Evolutionary conservation across 805 yeast genomes (phyloP).

Genomic region (Kodamaea kakaduensis): DNA sequence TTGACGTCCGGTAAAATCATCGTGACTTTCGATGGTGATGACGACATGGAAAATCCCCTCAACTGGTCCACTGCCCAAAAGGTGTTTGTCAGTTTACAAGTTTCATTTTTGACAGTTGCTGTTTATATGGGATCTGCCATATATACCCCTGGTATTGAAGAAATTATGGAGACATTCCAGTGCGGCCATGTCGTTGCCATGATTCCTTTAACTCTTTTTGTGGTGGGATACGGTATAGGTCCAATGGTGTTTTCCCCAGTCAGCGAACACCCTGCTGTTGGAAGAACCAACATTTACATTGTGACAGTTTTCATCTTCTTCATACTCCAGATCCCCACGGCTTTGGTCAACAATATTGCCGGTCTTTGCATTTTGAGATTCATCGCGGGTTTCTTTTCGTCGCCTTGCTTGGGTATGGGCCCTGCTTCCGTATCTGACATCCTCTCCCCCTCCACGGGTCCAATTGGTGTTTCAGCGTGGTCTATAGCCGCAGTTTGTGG

Average conservation of each 20-base stretch:
- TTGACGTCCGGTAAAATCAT: conserved; percentile 11
- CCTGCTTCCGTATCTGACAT: conserved; percentile 57
- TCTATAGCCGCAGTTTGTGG: conserved; percentile 52
- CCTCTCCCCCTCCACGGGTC: conserved; percentile 36
- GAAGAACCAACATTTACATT: conserved; percentile 50
- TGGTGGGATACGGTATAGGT: conserved; percentile 59
- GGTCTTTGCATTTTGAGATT: conserved; percentile 49
- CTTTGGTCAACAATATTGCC: conserved; percentile 47
- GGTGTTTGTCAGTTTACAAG: conserved; percentile 32
- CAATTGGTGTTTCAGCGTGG: conserved; percentile 50
- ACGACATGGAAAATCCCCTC: conserved; percentile 53
- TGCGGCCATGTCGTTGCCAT: conserved; percentile 43
- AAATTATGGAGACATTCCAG: conserved; percentile 44
- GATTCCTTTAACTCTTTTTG: conserved; percentile 51
- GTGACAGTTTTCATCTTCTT: conserved; percentile 44
- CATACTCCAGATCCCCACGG: conserved; percentile 55
- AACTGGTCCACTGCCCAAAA: conserved; percentile 51
- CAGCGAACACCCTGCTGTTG: conserved; percentile 51
- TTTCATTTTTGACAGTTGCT: conserved; percentile 44
- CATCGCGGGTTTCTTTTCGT: conserved; percentile 50
- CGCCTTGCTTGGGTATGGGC: conserved; percentile 45
- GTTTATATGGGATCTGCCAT: conserved; percentile 57
- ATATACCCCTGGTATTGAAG: conserved; percentile 47
- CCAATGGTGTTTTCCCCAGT: conserved; percentile 58
- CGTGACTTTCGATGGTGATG: conserved; percentile 36